A percentile compares a stretch with the other conserved stretches of the same genome.
Conservation (phyloP, 2,329 filamentous ascomycete species). For the Aspergillus cejpii region DNA sequence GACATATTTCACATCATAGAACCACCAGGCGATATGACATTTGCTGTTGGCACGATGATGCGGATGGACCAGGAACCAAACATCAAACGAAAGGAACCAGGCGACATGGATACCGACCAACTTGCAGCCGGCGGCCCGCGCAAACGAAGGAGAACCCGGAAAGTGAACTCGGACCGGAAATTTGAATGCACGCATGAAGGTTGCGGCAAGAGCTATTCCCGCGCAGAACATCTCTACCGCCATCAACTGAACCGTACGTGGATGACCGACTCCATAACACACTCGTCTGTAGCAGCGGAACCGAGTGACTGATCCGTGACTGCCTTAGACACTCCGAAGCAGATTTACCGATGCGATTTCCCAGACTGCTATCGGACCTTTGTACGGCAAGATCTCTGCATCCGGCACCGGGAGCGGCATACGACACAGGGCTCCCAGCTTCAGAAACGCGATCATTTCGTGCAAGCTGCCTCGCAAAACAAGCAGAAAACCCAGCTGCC, state of each 20-base stretch:
- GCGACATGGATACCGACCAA: constrained; percentile 12
- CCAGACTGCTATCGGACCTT: constrained; percentile 85
- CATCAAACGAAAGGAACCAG: constrained; percentile 3
- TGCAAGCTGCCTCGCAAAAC: constrained; percentile 26
- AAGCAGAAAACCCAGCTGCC: constrained; percentile 15
- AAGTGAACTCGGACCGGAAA: constrained; percentile 44
- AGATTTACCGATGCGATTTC: constrained; percentile 90
- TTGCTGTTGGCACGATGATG: constrained; percentile 18
- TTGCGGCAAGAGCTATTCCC: constrained; percentile 69
- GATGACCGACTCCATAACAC: not conserved
- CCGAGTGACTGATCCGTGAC: constrained; percentile 11
- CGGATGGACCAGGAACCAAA: constrained; percentile 12
- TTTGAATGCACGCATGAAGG: constrained; percentile 78
- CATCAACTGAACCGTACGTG: constrained; percentile 78
- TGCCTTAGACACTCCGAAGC: constrained; percentile 72
- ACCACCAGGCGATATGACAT: constrained; percentile 15
- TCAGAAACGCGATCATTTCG: constrained; percentile 45
- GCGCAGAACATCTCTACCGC: constrained; percentile 53
- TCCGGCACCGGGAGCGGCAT: constrained; percentile 74
- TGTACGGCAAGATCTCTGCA: constrained; percentile 86
- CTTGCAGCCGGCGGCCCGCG: constrained; percentile 8
- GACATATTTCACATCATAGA: not conserved
- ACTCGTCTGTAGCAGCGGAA: constrained; percentile 2
- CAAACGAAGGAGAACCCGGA: constrained; percentile 35
- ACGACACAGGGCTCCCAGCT: constrained; percentile 55